These are phyloP conservation scores for Catenaria anguillulae DNA, from an alignment of 371 early-diverging fungal species.

Conservation along the genomic window DNA sequence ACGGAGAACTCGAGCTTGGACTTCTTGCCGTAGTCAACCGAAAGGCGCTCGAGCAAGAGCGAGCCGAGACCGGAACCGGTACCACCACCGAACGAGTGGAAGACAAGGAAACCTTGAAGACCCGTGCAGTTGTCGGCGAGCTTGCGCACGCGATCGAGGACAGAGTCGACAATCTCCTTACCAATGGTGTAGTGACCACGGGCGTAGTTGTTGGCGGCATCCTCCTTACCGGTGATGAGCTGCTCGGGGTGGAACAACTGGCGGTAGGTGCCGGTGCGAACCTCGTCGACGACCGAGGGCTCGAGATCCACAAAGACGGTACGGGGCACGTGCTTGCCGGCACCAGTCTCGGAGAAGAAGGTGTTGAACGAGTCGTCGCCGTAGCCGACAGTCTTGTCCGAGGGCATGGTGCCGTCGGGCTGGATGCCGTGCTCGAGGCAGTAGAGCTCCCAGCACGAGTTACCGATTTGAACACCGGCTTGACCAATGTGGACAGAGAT, in stretches of 20 bases:
- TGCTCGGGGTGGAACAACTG: slow-evolving; percentile 97
- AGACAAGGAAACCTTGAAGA: slow-evolving; percentile 91
- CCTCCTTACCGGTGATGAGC: slow-evolving; percentile 97
- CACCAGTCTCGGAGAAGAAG: slow-evolving; percentile 93
- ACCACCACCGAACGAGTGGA: slow-evolving; percentile 98
- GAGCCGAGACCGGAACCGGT: slow-evolving; percentile 99
- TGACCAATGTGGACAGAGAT: slow-evolving; percentile 96
- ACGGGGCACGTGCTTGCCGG: slow-evolving; percentile 97
- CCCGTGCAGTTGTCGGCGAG: slow-evolving; percentile 95
- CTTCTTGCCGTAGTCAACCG: slow-evolving; percentile 97
- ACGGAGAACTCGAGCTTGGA: slow-evolving; percentile 97
- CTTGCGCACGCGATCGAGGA: slow-evolving; percentile 93
- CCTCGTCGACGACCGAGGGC: slow-evolving; percentile 94
- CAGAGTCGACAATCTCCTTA: slow-evolving; percentile 93
- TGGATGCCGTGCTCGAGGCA: slow-evolving; percentile 96
- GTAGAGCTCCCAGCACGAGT: slow-evolving; percentile 99
- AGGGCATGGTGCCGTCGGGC: slow-evolving; percentile 86
- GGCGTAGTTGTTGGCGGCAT: slow-evolving; percentile 99
- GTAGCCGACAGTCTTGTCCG: slow-evolving; percentile 52
- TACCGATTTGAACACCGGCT: slow-evolving; percentile 99
- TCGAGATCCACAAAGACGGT: slow-evolving; percentile 96
- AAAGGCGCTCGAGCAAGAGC: slow-evolving; percentile 90
- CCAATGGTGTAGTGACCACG: slow-evolving; percentile 99
- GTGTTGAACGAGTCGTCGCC: slow-evolving; percentile 79
- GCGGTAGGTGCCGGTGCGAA: slow-evolving; percentile 89